phyloP scores from a whole-genome alignment of 1,284 basidiomycete species.

The Pseudozyma hubeiensis region DNA sequence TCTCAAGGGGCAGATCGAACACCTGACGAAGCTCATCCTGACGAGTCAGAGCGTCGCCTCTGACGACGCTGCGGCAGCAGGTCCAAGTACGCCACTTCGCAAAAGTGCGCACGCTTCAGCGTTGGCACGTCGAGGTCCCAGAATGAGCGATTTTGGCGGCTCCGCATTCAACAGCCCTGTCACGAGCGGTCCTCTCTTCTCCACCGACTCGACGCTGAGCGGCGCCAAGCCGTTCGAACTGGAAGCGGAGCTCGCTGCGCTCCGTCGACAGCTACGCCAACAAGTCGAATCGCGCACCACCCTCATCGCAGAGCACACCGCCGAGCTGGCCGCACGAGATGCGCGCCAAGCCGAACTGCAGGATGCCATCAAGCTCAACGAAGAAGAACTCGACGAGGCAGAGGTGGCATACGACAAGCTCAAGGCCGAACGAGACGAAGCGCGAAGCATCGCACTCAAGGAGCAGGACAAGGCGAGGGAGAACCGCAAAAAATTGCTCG shows the following conservation, averaged over 20 bases:
- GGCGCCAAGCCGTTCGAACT: slow-evolving; percentile 52
- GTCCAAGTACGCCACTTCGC: slow-evolving; percentile 26
- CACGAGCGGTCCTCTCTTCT: background rate
- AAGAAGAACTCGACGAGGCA: slow-evolving; percentile 49
- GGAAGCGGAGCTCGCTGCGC: slow-evolving; percentile 54
- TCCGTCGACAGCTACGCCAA: slow-evolving; percentile 47
- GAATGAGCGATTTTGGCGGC: slow-evolving; percentile 54
- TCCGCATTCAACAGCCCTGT: slow-evolving; percentile 22
- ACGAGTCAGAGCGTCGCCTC: slow-evolving; percentile 57
- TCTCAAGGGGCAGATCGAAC: slow-evolving; percentile 62
- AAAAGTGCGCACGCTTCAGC: slow-evolving; percentile 32
- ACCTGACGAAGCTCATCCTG: slow-evolving; percentile 63
- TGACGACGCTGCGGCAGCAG: slow-evolving; percentile 13
- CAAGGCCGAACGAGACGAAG: slow-evolving; percentile 51
- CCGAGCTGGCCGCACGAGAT: slow-evolving; percentile 32
- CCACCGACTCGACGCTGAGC: slow-evolving; percentile 7
- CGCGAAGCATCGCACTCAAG: slow-evolving; percentile 39
- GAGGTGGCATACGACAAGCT: slow-evolving; percentile 45
- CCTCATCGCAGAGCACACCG: slow-evolving; percentile 24
- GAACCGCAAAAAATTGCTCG: slow-evolving; percentile 25
- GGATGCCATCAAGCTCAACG: slow-evolving; percentile 38
- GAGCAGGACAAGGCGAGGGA: slow-evolving; percentile 45
- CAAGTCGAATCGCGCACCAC: slow-evolving; percentile 34
- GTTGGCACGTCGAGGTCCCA: slow-evolving; percentile 49
- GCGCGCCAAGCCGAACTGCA: slow-evolving; percentile 39